Conservation (phyloP, 139 green algal genomes). For the Chlamydomonas asymmetrica region DNA sequence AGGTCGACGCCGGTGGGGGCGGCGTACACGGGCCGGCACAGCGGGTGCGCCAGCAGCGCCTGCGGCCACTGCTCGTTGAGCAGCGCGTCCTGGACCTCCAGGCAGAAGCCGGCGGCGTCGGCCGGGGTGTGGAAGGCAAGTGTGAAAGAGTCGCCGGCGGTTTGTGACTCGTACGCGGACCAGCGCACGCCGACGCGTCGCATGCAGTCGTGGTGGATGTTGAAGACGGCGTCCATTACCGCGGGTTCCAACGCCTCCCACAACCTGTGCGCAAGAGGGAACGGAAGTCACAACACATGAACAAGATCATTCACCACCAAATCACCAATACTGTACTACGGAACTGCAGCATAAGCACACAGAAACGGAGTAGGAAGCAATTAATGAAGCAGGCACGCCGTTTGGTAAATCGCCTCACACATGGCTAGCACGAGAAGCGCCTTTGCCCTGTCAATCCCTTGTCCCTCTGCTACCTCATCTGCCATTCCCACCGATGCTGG, state of each 20-base stretch:
- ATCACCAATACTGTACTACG: no score
- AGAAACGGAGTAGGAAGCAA: no score
- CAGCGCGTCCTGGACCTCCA: conserved; percentile 27
- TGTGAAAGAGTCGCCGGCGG: conserved; percentile 48
- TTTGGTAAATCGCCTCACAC: no score
- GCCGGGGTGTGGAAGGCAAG: conserved; percentile 47
- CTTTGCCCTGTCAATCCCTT: no score
- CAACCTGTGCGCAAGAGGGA: conserved; percentile 12
- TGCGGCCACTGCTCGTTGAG: conserved; percentile 28
- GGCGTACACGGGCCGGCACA: conserved; percentile 20
- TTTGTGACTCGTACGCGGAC: conserved; percentile 22
- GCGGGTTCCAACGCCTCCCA: conserved; percentile 14
- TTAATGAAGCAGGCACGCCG: no score
- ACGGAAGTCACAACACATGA: no score
- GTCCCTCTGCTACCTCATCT: no score
- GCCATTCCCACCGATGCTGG: no score
- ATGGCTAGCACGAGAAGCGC: no score
- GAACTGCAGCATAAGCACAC: no score
- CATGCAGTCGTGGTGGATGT: conserved; percentile 36
- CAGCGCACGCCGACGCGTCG: conserved; percentile 4
- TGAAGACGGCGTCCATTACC: conserved; percentile 25
- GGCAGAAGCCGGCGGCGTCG: conserved; percentile 39
- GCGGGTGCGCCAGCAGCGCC: conserved; percentile 28
- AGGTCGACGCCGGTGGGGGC: not conserved
- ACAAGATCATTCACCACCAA: no score